Conservation (phyloP, 768 basidiomycete genomes). For the Lactarius deliciosus region DNA sequence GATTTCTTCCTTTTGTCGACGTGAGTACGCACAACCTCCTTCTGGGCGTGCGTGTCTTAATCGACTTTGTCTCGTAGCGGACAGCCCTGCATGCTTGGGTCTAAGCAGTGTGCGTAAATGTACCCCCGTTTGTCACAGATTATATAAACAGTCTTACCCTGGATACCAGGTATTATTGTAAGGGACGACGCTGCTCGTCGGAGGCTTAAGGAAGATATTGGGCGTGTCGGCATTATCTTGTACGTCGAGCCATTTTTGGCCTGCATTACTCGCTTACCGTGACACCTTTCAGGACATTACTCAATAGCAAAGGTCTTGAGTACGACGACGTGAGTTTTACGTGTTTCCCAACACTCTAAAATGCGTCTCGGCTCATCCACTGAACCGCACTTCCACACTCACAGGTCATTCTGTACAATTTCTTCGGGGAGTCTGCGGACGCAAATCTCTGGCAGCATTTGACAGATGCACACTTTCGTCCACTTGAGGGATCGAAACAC, state of each 20-base stretch:
- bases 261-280: background rate
- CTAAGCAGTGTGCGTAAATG: constrained; percentile 54
- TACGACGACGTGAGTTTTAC: constrained; percentile 53
- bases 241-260: constrained; percentile 33
- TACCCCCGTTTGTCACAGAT: background rate
- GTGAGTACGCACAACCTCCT: background rate
- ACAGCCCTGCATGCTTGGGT: constrained; percentile 56
- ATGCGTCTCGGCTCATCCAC: background rate
- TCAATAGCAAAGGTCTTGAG: constrained; percentile 66
- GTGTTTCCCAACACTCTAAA: background rate
- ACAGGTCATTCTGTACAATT: constrained; percentile 72
- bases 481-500: background rate
- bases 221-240: constrained; percentile 59
- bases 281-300: constrained; percentile 44
- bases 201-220: constrained; percentile 50
- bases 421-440: constrained; percentile 63
- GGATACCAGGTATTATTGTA: constrained; percentile 59
- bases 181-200: constrained; percentile 55
- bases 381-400: background rate
- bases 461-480: background rate
- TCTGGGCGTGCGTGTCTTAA: background rate
- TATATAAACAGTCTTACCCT: background rate
- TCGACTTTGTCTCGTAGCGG: constrained; percentile 37
- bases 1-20: constrained; percentile 12
- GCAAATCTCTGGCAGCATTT: constrained; percentile 32